Conservation (phyloP, 768 basidiomycete species). For the Lentinula edodes region DNA sequence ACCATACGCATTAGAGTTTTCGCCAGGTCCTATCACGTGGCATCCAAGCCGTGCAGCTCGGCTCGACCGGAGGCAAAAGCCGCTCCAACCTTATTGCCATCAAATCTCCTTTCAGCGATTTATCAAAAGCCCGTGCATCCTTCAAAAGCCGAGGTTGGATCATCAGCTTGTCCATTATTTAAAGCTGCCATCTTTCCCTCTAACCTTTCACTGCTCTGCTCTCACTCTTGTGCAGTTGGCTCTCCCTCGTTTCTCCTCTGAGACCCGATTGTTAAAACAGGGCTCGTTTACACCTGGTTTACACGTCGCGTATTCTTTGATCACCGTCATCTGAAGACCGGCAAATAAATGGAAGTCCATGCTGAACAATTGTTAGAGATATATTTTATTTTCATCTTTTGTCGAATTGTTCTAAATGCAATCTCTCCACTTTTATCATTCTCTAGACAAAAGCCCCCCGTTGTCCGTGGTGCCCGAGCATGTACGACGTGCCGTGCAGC, state of each 20-base stretch:
- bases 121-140: not conserved
- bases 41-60: not conserved
- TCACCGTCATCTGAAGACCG: not conserved
- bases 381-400: not conserved
- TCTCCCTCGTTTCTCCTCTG: not conserved
- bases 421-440: constrained; percentile 20
- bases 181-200: not conserved
- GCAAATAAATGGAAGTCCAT: constrained; percentile 1
- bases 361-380: not conserved
- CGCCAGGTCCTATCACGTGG: not conserved
- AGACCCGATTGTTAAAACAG: not conserved
- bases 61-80: not conserved
- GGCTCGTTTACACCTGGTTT: not conserved
- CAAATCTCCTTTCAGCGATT: not conserved
- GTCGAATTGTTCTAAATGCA: constrained; percentile 1
- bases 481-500: constrained; percentile 84
- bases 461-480: constrained; percentile 54
- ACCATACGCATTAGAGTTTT: no score
- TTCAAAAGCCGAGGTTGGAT: not conserved
- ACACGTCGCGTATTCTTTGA: not conserved
- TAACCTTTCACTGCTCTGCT: not conserved
- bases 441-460: constrained; percentile 38
- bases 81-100: not conserved
- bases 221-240: not conserved
- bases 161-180: constrained; percentile 1